phyloP scores from a whole-genome alignment of 78 protist species.

The Polysphondylium violaceum region DNA sequence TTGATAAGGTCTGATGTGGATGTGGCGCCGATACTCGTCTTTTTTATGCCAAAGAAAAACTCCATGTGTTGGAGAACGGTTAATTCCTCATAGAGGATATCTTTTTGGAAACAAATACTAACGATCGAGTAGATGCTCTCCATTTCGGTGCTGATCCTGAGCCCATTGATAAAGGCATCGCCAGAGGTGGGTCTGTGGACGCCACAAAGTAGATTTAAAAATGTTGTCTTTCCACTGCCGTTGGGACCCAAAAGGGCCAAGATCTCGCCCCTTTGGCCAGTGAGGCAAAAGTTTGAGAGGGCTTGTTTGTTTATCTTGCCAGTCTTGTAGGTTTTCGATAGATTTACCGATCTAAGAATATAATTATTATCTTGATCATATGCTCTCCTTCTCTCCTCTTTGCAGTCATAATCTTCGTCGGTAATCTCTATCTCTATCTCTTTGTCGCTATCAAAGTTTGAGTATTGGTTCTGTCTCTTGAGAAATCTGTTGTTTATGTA shows the following conservation, averaged over 20 bases:
- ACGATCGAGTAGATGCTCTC: slow-evolving; percentile 9
- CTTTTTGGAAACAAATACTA: slow-evolving; percentile 89
- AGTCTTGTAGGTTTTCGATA: slow-evolving; percentile 3
- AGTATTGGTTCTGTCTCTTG: too few species aligned
- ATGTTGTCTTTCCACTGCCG: slow-evolving; percentile 91
- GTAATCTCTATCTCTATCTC: too few species aligned
- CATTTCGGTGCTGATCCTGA: slow-evolving; percentile 14
- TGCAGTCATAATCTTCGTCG: too few species aligned
- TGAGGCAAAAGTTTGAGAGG: too few species aligned
- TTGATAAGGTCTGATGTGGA: too few species aligned
- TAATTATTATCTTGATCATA: not conserved
- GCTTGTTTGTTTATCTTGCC: not conserved
- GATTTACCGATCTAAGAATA: not conserved
- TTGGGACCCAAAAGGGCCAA: slow-evolving; percentile 76
- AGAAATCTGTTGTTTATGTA: too few species aligned
- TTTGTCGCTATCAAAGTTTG: too few species aligned
- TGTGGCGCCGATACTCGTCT: too few species aligned
- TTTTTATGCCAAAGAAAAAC: not conserved
- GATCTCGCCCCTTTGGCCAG: not conserved
- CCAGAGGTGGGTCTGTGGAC: slow-evolving; percentile 26
- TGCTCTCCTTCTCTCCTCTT: too few species aligned
- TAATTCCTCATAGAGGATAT: slow-evolving; percentile 86
- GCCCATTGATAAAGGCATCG: slow-evolving; percentile 47
- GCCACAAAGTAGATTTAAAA: slow-evolving; percentile 62
- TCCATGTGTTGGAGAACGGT: slow-evolving; percentile 72